phyloP scores from a whole-genome alignment of 805 yeast species.

The Myxozyma monticola region DNA sequence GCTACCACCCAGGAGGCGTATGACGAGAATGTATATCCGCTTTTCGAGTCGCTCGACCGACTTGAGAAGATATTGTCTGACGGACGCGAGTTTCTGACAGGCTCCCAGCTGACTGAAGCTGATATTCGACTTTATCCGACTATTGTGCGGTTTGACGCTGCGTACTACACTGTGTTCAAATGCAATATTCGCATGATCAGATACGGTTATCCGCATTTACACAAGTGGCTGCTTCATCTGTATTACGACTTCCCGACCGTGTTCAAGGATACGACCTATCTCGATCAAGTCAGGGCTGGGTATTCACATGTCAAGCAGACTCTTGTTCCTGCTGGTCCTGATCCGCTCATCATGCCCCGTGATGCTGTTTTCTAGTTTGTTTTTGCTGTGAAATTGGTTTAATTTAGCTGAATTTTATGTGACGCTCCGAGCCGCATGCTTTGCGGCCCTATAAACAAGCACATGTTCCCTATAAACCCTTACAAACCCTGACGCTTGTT shows the following conservation, averaged over 20 bases:
- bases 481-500: no score
- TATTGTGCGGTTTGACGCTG: slow-evolving; percentile 86
- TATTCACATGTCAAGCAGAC: slow-evolving; percentile 66
- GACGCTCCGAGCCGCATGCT: no score
- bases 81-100: slow-evolving; percentile 51
- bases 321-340: slow-evolving; percentile 84
- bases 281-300: slow-evolving; percentile 86
- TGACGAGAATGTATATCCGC: slow-evolving; percentile 60
- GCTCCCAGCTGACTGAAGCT: slow-evolving; percentile 77
- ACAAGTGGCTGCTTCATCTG: slow-evolving; percentile 76
- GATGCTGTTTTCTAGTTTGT: no score
- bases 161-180: slow-evolving; percentile 91
- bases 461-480: no score
- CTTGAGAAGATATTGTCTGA: slow-evolving; percentile 59
- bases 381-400: no score
- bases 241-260: slow-evolving; percentile 76
- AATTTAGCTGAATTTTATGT: no score
- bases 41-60: slow-evolving; percentile 68
- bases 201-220: slow-evolving; percentile 70
- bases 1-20: slow-evolving; percentile 78
- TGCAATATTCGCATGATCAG: slow-evolving; percentile 83
- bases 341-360: slow-evolving; percentile 70
- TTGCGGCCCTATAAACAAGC: no score
- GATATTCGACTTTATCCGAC: slow-evolving; percentile 86
- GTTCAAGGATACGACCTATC: slow-evolving; percentile 75